phyloP scores from a whole-genome alignment of 257 asterid genomes.

The Nemophila menziesii region DNA sequence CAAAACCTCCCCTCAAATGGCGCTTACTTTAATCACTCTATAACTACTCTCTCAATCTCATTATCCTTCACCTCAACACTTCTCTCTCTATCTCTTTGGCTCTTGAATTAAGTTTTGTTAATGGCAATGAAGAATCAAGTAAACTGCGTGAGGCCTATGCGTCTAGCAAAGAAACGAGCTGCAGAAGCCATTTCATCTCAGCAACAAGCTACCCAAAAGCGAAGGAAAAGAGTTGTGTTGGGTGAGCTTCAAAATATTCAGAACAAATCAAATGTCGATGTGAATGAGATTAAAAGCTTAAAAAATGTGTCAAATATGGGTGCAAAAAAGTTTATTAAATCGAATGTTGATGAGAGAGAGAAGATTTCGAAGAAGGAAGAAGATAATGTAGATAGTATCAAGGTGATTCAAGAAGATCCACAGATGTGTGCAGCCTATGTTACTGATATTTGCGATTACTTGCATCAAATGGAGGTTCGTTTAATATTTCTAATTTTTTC shows the following conservation, averaged over 20 bases:
- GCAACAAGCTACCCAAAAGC: conserved; percentile 29
- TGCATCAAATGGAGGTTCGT: conserved; percentile 71
- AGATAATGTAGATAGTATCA: conserved; percentile 21
- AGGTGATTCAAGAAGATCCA: conserved; percentile 36
- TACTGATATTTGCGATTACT: conserved; percentile 75
- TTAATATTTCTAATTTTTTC: neutral
- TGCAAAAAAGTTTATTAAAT: conserved; percentile 17
- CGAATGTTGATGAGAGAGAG: conserved; percentile 9
- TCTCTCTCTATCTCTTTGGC: neutral
- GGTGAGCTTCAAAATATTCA: conserved; percentile 78
- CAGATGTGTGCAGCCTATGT: conserved; percentile 66
- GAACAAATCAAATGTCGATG: conserved; percentile 18
- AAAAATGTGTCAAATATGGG: conserved; percentile 8
- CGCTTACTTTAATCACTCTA: conserved; percentile 16
- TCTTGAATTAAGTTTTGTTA: neutral
- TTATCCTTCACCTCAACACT: neutral
- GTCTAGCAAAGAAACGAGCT: conserved; percentile 74
- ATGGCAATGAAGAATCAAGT: conserved; percentile 58
- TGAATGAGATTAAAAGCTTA: conserved; percentile 7
- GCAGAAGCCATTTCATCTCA: conserved; percentile 27
- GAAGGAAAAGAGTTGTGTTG: conserved; percentile 46
- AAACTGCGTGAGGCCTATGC: conserved; percentile 48
- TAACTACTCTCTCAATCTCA: conserved; percentile 1
- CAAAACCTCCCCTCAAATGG: conserved; percentile 26
- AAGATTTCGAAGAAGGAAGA: conserved; percentile 4